Evolutionary conservation across 2,329 filamentous ascomycete species (phyloP).

Genomic region (Neophaeococcomyces mojaviensis): DNA sequence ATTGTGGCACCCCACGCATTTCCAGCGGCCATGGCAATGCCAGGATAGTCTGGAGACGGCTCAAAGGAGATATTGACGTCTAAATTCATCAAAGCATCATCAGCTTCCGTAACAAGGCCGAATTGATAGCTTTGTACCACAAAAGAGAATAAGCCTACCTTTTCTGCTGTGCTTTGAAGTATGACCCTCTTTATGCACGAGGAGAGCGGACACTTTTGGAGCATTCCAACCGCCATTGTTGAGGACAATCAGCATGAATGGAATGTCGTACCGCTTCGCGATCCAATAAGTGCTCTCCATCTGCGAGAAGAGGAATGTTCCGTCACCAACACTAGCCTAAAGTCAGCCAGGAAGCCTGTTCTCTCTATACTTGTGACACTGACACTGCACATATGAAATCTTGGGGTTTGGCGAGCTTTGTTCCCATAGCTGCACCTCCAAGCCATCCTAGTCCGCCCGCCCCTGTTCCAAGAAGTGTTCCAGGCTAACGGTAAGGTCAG

Average conservation of each 20-base stretch:
- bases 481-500: slow-evolving; percentile 36
- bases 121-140: too few relatives aligned
- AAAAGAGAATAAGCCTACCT: too few relatives aligned
- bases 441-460: slow-evolving; percentile 73
- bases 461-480: slow-evolving; percentile 71
- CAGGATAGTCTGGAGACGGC: slow-evolving; percentile 58
- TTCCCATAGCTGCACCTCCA: slow-evolving; percentile 64
- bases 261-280: slow-evolving; percentile 55
- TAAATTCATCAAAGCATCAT: not conserved
- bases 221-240: slow-evolving; percentile 67
- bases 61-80: slow-evolving; percentile 59
- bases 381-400: slow-evolving; percentile 10
- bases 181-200: slow-evolving; percentile 57
- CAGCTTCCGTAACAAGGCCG: too few relatives aligned
- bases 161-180: slow-evolving; percentile 54
- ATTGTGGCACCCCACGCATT: slow-evolving; percentile 46
- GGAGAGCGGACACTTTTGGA: slow-evolving; percentile 50
- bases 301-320: slow-evolving; percentile 57
- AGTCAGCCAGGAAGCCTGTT: too few relatives aligned
- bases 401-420: slow-evolving; percentile 59
- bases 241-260: slow-evolving; percentile 56
- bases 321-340: slow-evolving; percentile 59
- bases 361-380: slow-evolving; percentile 23
- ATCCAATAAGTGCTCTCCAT: slow-evolving; percentile 63
- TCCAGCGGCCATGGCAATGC: slow-evolving; percentile 58